Base-by-base conservation (phyloP, 176 grass and related monocot genomes). In the Phyllostachys edulis region DNA sequence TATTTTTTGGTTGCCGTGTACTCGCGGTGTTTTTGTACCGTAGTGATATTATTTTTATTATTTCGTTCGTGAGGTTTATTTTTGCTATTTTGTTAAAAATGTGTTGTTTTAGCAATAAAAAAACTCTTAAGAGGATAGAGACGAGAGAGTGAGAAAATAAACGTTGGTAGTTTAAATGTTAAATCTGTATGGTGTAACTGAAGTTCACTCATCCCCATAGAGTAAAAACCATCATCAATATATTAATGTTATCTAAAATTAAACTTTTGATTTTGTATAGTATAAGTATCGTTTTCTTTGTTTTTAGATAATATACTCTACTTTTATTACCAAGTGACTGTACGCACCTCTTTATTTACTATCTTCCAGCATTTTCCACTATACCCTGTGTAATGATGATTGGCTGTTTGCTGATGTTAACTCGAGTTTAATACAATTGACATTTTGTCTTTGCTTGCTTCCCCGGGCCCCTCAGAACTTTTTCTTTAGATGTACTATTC, bases 391-490 rank as follows among this genome's bases (percentile, higher is more conserved):
- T 24, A 51, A 76, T 69, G 38, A 78, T 83, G 79, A 73, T 82
- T 66, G 64, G 38, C n/a, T 78, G 59, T 86, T 69, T 26, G 76
- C 32, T 74, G 74, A 47, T 87, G 69, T 36, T 82, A 65, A 82
- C 67, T 67, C 39, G 29, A 78, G 52, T 51, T 27, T 8, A 80
- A 73, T 84, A 70, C 75, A 76, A 80, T 70, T 79, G 67, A 18
- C 34, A 69, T 84, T 84, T 84, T 87, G 23, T 64, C 51, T 80
- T 75, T 36, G n/a, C 16, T 69, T 79, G 20, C 44, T 87, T 69
- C 37, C 24, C 41, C 32, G 61, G 32, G 41, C 73, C 26, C 76
- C 60, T 73, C 47, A 37, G 8, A 29, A 68, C 75, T 55, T 69
- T 82, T 75, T 52, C 63, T 69, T 84, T 62, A 54, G 79, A 55